These are phyloP conservation scores for Cetraspora pellucida DNA, from an alignment of 192 early-diverging fungal genomes.

Conservation along the genomic window DNA sequence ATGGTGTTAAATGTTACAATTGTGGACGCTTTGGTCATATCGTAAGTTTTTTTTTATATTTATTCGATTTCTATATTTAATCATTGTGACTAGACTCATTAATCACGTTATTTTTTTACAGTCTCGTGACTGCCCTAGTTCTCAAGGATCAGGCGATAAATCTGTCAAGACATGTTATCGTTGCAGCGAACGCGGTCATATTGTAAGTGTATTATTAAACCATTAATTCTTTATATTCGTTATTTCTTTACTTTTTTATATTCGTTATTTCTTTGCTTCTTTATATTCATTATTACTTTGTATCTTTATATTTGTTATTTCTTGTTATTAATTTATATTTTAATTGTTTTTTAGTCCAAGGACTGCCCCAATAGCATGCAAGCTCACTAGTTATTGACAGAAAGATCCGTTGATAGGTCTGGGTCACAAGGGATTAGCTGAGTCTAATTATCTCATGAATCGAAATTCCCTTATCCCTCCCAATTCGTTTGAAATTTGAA, in stretches of 20 bases:
- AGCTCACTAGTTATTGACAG: not conserved
- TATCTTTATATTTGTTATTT: too few species aligned
- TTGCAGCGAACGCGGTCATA: constrained; percentile 49
- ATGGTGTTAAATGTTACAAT: constrained; percentile 57
- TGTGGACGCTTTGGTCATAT: constrained; percentile 58
- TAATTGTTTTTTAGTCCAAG: constrained; percentile 23
- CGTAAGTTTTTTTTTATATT: constrained; percentile 40
- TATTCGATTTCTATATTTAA: not conserved
- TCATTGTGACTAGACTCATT: not conserved
- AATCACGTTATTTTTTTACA: constrained; percentile 8
- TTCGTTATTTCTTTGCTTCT: too few species aligned
- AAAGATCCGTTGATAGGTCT: too few species aligned
- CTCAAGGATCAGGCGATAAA: constrained; percentile 36
- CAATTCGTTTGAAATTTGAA: too few species aligned
- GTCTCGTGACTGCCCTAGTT: constrained; percentile 48
- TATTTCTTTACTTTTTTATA: not conserved
- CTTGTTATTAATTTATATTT: not conserved
- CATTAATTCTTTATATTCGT: not conserved
- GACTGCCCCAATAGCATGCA: constrained; percentile 16
- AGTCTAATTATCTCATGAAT: too few species aligned
- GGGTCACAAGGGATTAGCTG: too few species aligned
- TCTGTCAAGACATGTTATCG: constrained; percentile 44
- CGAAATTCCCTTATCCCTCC: too few species aligned
- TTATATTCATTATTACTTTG: not conserved
- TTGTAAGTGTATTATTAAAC: constrained; percentile 26